Percentiles rank a stretch among this genome's conserved stretches.
Conservation (phyloP, 805 yeast species). For the Hanseniaspora mollemarum region DNA sequence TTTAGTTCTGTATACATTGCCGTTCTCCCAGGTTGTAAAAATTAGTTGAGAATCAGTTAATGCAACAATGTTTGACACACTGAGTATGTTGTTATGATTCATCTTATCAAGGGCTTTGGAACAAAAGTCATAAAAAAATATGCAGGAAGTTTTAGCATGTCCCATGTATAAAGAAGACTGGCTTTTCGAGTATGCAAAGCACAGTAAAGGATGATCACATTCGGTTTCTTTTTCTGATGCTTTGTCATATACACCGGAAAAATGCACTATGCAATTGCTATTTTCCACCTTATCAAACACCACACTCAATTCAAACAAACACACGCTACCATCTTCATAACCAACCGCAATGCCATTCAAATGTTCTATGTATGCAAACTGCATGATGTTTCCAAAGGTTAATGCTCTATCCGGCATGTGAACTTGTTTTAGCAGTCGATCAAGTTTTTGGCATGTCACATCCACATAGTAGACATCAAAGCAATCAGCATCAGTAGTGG, state of each 20-base stretch:
- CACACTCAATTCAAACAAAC: background rate
- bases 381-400: conserved; percentile 9
- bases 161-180: background rate
- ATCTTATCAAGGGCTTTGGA: background rate
- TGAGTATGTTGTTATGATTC: background rate
- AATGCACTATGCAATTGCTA: background rate
- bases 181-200: background rate
- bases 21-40: conserved; percentile 7
- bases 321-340: conserved; percentile 8
- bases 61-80: background rate
- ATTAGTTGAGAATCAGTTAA: background rate
- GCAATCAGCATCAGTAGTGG: conserved; percentile 11
- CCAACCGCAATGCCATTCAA: background rate
- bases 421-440: background rate
- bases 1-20: background rate
- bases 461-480: conserved; percentile 5
- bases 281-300: background rate
- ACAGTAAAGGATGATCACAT: conserved; percentile 12
- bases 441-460: background rate
- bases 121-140: background rate
- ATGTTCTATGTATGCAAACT: background rate
- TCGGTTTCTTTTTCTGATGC: background rate
- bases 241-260: background rate
- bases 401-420: background rate
- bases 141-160: background rate